phyloP scores from a whole-genome alignment of 2,329 filamentous ascomycete genomes.

The Shiraia sp. region DNA sequence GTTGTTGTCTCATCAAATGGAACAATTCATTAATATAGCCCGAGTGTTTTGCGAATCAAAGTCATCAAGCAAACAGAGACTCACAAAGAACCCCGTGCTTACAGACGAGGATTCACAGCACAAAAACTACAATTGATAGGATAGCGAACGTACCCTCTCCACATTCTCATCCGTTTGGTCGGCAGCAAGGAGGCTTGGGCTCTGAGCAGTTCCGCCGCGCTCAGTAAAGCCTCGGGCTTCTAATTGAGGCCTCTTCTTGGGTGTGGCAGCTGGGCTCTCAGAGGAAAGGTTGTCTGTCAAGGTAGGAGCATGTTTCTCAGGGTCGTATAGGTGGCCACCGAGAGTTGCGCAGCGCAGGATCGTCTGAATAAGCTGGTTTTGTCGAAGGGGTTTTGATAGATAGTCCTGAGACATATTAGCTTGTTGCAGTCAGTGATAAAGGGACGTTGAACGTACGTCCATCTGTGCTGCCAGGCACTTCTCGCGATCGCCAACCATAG shows the following conservation, averaged over 20 bases:
- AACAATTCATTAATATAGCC: no score
- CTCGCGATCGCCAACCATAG: slow-evolving; percentile 97
- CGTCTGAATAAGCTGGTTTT: slow-evolving; percentile 96
- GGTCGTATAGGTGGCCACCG: slow-evolving; percentile 79
- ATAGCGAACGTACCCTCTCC: slow-evolving; percentile 54
- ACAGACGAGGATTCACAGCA: not conserved
- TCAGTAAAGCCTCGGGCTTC: slow-evolving; percentile 72
- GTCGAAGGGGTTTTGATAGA: slow-evolving; percentile 92
- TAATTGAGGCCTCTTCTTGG: slow-evolving; percentile 55
- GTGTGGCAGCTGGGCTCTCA: slow-evolving; percentile 4
- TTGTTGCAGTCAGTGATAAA: not conserved
- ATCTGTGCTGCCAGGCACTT: slow-evolving; percentile 99
- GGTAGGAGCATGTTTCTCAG: slow-evolving; percentile 50
- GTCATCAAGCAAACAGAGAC: slow-evolving; percentile 2
- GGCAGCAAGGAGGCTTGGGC: slow-evolving; percentile 64
- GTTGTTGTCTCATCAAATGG: not conserved
- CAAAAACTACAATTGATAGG: slow-evolving; percentile 20
- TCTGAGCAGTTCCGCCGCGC: slow-evolving; percentile 64
- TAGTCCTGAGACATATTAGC: slow-evolving; percentile 66
- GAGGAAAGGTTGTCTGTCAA: slow-evolving; percentile 41
- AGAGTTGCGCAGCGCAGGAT: slow-evolving; percentile 96
- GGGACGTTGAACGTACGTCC: slow-evolving; percentile 60
- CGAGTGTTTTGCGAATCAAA: no score
- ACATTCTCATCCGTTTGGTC: slow-evolving; percentile 67
- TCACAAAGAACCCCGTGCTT: slow-evolving; percentile 2